phyloP scores from a whole-genome alignment of 768 basidiomycete species.

The Dendrothele bispora region DNA sequence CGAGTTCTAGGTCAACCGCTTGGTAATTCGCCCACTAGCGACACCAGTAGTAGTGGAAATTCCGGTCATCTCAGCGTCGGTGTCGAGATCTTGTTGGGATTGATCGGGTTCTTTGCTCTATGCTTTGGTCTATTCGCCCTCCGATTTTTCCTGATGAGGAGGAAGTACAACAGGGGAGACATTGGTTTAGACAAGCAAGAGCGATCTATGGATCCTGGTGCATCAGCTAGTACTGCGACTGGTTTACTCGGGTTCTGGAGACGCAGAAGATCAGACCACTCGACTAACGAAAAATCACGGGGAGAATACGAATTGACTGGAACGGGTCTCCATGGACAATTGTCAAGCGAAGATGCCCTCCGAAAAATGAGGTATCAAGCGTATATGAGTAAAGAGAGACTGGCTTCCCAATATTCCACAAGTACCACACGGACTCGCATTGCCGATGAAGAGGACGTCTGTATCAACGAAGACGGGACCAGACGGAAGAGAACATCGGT shows the following conservation, averaged over 20 bases:
- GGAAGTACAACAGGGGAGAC: slow-evolving; percentile 26
- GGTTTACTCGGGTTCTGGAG: too few species aligned
- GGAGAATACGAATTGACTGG: slow-evolving; percentile 37
- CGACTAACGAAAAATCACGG: background rate
- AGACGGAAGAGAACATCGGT: slow-evolving; percentile 9
- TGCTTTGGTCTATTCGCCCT: slow-evolving; percentile 53
- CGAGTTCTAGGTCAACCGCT: slow-evolving; percentile 67
- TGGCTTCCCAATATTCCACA: slow-evolving; percentile 30
- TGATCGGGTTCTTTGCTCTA: slow-evolving; percentile 57
- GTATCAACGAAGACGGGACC: slow-evolving; percentile 9
- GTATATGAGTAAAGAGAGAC: slow-evolving; percentile 35
- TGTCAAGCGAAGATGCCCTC: slow-evolving; percentile 38
- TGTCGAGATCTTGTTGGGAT: slow-evolving; percentile 58
- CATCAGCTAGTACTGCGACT: too few species aligned
- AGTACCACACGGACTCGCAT: slow-evolving; percentile 29
- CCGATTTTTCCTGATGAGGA: slow-evolving; percentile 49
- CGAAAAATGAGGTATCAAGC: slow-evolving; percentile 37
- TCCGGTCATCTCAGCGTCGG: slow-evolving; percentile 51
- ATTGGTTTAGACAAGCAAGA: slow-evolving; percentile 13
- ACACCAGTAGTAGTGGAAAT: slow-evolving; percentile 7
- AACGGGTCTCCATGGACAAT: slow-evolving; percentile 25
- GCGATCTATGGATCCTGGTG: slow-evolving; percentile 17
- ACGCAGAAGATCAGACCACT: too few species aligned
- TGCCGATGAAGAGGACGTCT: slow-evolving; percentile 16
- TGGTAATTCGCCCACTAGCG: slow-evolving; percentile 13